These are phyloP conservation scores for Eucalyptus paniculata DNA, from an alignment of 345 rosid species.

Conservation along the genomic window DNA sequence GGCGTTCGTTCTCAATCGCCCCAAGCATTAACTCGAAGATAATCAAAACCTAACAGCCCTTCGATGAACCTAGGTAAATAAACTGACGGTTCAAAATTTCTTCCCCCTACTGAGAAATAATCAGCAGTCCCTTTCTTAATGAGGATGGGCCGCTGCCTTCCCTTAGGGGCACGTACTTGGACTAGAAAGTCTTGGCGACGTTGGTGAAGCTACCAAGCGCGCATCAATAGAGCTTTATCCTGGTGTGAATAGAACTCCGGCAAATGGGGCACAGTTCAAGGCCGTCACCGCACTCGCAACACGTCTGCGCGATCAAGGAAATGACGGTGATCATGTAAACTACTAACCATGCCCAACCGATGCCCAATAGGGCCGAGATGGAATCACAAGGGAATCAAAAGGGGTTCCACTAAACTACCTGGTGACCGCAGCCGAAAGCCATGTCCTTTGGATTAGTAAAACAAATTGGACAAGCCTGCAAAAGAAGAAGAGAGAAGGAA, in stretches of 20 bases:
- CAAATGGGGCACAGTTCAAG: conserved; percentile 31
- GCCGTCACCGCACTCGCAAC: conserved; percentile 31
- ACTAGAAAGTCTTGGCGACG: background rate
- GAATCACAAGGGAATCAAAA: background rate
- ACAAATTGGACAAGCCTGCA: conserved; percentile 34
- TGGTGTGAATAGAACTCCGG: conserved; percentile 18
- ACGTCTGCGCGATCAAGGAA: conserved; percentile 7
- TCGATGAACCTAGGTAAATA: background rate
- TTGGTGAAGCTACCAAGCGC: background rate
- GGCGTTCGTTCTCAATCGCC: background rate
- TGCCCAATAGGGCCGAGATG: background rate
- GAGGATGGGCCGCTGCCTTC: background rate
- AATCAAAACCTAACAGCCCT: background rate
- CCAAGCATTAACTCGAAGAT: background rate
- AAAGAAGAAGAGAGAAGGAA: background rate
- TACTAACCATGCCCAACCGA: background rate
- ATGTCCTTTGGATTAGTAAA: conserved; percentile 25
- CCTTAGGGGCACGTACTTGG: background rate
- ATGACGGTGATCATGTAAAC: background rate
- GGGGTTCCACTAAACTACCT: conserved; percentile 6
- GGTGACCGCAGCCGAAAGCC: conserved; percentile 50
- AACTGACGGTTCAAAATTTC: background rate
- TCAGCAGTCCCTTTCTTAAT: background rate
- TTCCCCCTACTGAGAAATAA: background rate
- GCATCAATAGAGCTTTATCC: conserved; percentile 26